Evolutionary conservation across 148 eudicot genomes (phyloP).

Genomic region (Rhododendron kiyosumense): DNA sequence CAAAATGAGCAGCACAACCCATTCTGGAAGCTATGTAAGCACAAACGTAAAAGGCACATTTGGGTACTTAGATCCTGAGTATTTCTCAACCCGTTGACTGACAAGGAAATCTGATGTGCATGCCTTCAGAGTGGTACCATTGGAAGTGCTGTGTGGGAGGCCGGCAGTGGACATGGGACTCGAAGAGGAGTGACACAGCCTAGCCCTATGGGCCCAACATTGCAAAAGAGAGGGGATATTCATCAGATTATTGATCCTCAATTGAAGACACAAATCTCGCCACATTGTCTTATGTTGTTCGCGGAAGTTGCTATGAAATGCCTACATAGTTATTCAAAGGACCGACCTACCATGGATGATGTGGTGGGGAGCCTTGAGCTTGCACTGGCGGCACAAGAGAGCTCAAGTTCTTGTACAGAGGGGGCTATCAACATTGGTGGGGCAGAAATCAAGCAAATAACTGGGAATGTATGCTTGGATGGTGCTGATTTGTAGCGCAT

Average conservation of each 20-base stretch:
- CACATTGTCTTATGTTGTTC: slow-evolving; percentile 11
- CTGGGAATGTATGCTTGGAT: neutral
- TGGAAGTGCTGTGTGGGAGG: slow-evolving; percentile 25
- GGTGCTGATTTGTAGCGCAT: neutral
- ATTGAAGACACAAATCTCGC: slow-evolving; percentile 7
- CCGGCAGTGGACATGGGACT: slow-evolving; percentile 6
- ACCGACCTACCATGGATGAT: neutral
- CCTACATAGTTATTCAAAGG: slow-evolving; percentile 5
- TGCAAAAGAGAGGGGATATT: neutral
- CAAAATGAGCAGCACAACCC: neutral
- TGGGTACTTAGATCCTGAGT: slow-evolving; percentile 17
- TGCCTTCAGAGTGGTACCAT: slow-evolving; percentile 26
- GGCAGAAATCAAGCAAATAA: neutral
- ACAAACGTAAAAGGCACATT: slow-evolving; percentile 23
- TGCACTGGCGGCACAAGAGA: neutral
- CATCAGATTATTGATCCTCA: slow-evolving; percentile 13
- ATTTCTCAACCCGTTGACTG: slow-evolving; percentile 11
- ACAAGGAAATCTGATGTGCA: slow-evolving; percentile 21
- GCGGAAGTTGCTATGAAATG: slow-evolving; percentile 13
- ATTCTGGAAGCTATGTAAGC: slow-evolving; percentile 12
- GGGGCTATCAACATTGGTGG: neutral
- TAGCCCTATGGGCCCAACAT: slow-evolving; percentile 19
- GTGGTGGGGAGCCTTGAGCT: neutral
- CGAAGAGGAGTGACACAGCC: neutral
- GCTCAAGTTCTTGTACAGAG: neutral